Conservation (phyloP, 139 green algal genomes). For the Ettlia oleoabundans region DNA sequence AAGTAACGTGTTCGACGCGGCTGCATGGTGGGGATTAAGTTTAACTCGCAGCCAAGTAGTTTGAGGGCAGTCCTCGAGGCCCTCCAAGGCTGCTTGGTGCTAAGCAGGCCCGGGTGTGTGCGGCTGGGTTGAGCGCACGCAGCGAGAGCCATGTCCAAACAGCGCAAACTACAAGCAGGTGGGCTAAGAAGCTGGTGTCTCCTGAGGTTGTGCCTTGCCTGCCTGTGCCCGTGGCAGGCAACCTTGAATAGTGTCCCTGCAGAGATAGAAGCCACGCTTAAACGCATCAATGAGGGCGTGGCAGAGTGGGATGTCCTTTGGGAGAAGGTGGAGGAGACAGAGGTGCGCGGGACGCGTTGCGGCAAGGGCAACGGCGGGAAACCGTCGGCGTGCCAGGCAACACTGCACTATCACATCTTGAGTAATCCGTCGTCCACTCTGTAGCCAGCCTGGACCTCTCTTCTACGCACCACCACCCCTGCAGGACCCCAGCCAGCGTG, state of each 20-base stretch:
- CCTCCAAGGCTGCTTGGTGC: no score
- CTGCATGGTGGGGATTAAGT: no score
- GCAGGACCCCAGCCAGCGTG: constrained; percentile 34
- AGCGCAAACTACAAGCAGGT: constrained; percentile 11
- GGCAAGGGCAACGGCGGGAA: no score
- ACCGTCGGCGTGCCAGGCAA: no score
- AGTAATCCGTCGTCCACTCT: neutral
- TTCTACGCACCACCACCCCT: neutral
- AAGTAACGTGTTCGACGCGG: no score
- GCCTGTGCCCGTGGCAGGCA: no score
- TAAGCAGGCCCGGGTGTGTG: no score
- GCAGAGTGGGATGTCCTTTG: constrained; percentile 91
- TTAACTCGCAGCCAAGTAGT: no score
- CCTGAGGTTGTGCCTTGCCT: neutral
- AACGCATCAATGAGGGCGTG: constrained; percentile 91
- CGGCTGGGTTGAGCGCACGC: no score
- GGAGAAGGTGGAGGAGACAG: constrained; percentile 74
- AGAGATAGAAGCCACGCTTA: constrained; percentile 90
- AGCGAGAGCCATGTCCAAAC: constrained; percentile 29
- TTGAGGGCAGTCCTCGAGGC: no score
- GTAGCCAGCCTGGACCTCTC: neutral
- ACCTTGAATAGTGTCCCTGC: neutral
- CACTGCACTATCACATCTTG: neutral
- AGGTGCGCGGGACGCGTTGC: neutral
- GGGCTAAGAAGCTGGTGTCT: neutral